Conservation (phyloP, 2,329 filamentous ascomycete species). For the Mariannaea elegans region DNA sequence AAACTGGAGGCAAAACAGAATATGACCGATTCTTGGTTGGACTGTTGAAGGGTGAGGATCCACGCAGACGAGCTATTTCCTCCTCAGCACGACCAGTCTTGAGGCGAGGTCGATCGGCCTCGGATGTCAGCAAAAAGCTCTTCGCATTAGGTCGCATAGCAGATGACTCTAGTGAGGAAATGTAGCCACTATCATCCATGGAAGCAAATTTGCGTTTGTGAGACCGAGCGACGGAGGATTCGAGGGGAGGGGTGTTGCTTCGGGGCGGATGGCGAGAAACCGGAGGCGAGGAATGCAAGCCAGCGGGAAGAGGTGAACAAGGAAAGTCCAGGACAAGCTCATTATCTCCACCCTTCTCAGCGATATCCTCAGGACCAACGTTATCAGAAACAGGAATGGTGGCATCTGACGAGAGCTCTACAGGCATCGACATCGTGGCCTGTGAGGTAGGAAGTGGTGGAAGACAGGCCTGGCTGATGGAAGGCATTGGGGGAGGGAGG, state of each 20-base stretch:
- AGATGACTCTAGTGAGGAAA: conserved; percentile 94
- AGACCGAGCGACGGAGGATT: conserved; percentile 71
- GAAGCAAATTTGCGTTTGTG: conserved; percentile 81
- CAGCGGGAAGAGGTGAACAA: conserved; percentile 74
- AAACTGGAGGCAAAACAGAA: conserved; percentile 61
- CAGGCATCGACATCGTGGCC: conserved; percentile 51
- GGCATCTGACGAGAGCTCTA: conserved; percentile 78
- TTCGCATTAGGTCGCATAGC: conserved; percentile 76
- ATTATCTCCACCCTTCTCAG: conserved; percentile 53
- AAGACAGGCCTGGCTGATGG: conserved; percentile 49
- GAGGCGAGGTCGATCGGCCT: conserved; percentile 80
- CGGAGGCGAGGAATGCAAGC: conserved; percentile 92
- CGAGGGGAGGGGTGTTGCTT: conserved; percentile 80
- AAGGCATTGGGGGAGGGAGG: conserved; percentile 54
- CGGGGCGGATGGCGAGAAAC: conserved; percentile 68
- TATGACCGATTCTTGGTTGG: conserved; percentile 75
- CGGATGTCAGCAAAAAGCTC: conserved; percentile 75
- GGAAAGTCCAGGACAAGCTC: conserved; percentile 55
- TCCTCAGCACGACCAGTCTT: conserved; percentile 94
- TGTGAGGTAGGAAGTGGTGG: conserved; percentile 52
- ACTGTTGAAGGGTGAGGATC: conserved; percentile 86
- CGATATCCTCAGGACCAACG: conserved; percentile 60
- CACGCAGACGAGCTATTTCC: conserved; percentile 91
- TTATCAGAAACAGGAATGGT: conserved; percentile 78
- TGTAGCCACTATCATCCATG: conserved; percentile 94